Conservation (phyloP, 352 stramenopile genomes). For the Globisporangium megalacanthum region DNA sequence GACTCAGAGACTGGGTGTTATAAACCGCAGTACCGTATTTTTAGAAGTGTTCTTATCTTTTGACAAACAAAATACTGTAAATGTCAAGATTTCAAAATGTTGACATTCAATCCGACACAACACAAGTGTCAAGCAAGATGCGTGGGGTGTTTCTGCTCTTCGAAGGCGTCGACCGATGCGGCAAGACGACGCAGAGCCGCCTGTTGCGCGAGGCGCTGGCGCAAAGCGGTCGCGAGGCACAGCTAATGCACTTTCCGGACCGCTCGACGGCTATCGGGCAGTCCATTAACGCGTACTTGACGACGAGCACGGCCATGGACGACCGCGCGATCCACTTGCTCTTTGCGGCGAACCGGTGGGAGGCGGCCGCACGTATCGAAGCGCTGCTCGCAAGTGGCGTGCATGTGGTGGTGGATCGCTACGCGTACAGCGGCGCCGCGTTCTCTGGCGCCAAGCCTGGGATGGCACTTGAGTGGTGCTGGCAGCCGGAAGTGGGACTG, state of each 20-base stretch:
- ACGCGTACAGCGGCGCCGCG: constrained; percentile 96
- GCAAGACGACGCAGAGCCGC: constrained; percentile 99
- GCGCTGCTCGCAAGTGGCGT: constrained; percentile 68
- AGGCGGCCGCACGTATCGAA: constrained; percentile 81
- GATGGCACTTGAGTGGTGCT: constrained; percentile 97
- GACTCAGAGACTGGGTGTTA: too few species aligned
- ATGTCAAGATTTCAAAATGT: too few species aligned
- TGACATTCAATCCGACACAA: too few species aligned
- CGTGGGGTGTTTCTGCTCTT: constrained; percentile 98
- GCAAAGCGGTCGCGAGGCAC: constrained; percentile 14
- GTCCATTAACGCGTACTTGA: constrained; percentile 97
- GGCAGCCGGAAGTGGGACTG: constrained; percentile 94
- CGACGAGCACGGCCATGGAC: constrained; percentile 86
- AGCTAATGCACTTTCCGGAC: constrained; percentile 80
- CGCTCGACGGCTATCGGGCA: constrained; percentile 90
- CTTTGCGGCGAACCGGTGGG: constrained; percentile 99
- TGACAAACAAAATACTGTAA: too few species aligned
- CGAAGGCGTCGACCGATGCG: constrained; percentile 98
- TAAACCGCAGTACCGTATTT: too few species aligned
- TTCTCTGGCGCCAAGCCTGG: constrained; percentile 96
- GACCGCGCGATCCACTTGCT: constrained; percentile 98
- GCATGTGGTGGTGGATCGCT: constrained; percentile 97
- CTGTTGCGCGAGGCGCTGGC: constrained; percentile 73
- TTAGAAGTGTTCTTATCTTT: too few species aligned
- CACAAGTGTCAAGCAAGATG: not conserved